Conservation (phyloP, 2,329 filamentous ascomycete genomes). For the Colletotrichum tamarilloi region DNA sequence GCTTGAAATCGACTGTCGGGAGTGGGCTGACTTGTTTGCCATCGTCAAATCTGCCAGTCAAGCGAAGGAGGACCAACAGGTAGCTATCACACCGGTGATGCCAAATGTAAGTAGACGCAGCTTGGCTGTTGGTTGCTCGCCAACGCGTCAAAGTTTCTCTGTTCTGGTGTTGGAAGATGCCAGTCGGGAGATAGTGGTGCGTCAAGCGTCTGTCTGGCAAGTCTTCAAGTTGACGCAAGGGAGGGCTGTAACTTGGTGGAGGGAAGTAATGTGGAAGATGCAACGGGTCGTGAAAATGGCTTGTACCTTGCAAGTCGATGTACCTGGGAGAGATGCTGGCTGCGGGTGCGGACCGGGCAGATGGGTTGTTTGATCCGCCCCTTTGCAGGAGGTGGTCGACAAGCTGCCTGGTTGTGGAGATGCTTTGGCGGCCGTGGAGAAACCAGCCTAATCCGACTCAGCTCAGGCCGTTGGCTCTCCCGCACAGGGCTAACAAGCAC, state of each 20-base stretch:
- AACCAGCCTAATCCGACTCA: slow-evolving; percentile 27
- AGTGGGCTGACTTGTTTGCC: slow-evolving; percentile 38
- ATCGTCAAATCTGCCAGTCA: slow-evolving; percentile 36
- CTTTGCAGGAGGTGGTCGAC: slow-evolving; percentile 34
- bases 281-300: slow-evolving; percentile 11
- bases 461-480: slow-evolving; percentile 19
- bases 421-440: slow-evolving; percentile 34
- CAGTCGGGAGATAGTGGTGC: slow-evolving; percentile 29
- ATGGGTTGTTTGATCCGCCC: slow-evolving; percentile 36
- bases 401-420: slow-evolving; percentile 32
- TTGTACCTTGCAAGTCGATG: slow-evolving; percentile 37
- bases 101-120: slow-evolving; percentile 32
- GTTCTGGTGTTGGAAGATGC: slow-evolving; percentile 23
- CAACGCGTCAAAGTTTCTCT: slow-evolving; percentile 19
- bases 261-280: slow-evolving; percentile 31
- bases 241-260: slow-evolving; percentile 33
- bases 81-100: slow-evolving; percentile 36
- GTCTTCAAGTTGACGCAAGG: slow-evolving; percentile 31
- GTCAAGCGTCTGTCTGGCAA: slow-evolving; percentile 19
- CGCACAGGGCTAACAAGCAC: slow-evolving; percentile 1
- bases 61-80: slow-evolving; percentile 25
- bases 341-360: slow-evolving; percentile 35
- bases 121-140: slow-evolving; percentile 38
- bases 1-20: slow-evolving; percentile 31
- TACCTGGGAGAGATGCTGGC: slow-evolving; percentile 35